Evolutionary conservation across 768 basidiomycete species (phyloP).

Genomic region (Termitomyces titanicus): DNA sequence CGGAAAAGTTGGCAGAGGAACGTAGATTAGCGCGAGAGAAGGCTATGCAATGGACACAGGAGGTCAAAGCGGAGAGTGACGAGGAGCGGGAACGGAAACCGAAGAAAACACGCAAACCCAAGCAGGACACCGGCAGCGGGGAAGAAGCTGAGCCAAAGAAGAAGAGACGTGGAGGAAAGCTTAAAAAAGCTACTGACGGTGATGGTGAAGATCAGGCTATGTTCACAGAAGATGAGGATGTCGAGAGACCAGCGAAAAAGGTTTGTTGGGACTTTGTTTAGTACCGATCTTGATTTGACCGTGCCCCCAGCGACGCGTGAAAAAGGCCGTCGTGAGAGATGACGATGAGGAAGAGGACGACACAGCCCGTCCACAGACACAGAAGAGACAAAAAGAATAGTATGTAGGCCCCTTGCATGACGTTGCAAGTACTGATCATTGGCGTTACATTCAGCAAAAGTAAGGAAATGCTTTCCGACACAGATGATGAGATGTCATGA

Average conservation of each 20-base stretch:
- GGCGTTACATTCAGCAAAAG: conserved; percentile 60
- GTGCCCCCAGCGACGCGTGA: conserved; percentile 40
- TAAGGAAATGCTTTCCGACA: conserved; percentile 83
- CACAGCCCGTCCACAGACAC: conserved; percentile 30
- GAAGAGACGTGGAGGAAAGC: conserved; percentile 61
- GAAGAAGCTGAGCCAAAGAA: conserved; percentile 70
- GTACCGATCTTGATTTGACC: conserved; percentile 13
- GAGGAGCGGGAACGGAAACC: conserved; percentile 73
- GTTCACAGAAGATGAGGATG: conserved; percentile 72
- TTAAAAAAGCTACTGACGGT: conserved; percentile 53
- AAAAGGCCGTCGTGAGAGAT: conserved; percentile 76
- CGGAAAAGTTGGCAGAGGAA: conserved; percentile 77
- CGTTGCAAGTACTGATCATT: conserved; percentile 7
- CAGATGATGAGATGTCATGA: conserved; percentile 79
- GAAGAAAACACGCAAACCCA: conserved; percentile 52
- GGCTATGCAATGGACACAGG: conserved; percentile 72
- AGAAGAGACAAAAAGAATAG: conserved; percentile 82
- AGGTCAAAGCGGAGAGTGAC: conserved; percentile 66
- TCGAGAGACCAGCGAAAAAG: conserved; percentile 66
- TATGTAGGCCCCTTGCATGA: conserved; percentile 31
- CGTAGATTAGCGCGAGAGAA: conserved; percentile 74
- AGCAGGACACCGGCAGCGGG: conserved; percentile 46
- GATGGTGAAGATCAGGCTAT: conserved; percentile 61
- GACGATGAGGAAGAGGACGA: conserved; percentile 69
- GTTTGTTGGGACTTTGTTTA: conserved; percentile 26